phyloP scores from a whole-genome alignment of 805 yeast species.

The Yamadazyma paraphyllophila region DNA sequence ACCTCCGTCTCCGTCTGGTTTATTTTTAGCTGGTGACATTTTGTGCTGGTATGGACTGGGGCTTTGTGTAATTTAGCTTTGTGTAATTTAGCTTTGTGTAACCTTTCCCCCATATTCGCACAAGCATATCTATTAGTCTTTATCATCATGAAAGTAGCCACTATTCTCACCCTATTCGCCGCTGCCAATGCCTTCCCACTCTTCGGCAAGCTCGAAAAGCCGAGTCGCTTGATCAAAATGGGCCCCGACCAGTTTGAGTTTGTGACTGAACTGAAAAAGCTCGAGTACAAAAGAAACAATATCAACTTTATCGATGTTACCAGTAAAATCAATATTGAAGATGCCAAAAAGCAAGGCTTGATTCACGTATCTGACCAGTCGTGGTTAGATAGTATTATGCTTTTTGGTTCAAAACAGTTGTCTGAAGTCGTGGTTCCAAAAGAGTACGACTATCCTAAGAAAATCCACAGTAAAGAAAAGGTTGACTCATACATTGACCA shows the following conservation, averaged over 20 bases:
- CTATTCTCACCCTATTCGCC: conserved; percentile 2
- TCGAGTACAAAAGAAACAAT: conserved; percentile 39
- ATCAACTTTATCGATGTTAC: conserved; percentile 66
- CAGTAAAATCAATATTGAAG: conserved; percentile 29
- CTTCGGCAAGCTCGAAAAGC: conserved; percentile 1
- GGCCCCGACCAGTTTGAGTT: conserved; percentile 31
- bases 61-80: too few relatives aligned
- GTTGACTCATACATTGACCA: conserved; percentile 41
- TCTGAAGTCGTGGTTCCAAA: conserved; percentile 16
- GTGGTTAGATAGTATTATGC: conserved; percentile 6
- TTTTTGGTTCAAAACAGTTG: conserved; percentile 26
- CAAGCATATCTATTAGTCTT: neutral
- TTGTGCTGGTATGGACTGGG: too few relatives aligned
- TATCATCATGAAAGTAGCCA: neutral
- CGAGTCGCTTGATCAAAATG: conserved; percentile 26
- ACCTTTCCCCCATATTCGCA: too few relatives aligned
- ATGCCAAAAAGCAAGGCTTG: conserved; percentile 29
- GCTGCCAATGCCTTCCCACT: conserved; percentile 12
- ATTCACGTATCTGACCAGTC: conserved; percentile 5
- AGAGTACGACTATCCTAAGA: conserved; percentile 53
- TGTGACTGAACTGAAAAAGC: conserved; percentile 38
- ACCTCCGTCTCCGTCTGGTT: too few relatives aligned
- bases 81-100: too few relatives aligned
- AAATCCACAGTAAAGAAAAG: conserved; percentile 30
- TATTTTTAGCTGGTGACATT: too few relatives aligned